Base-by-base conservation (phyloP, 1,284 basidiomycete genomes). In the Phellopilus nigrolimitatus region DNA sequence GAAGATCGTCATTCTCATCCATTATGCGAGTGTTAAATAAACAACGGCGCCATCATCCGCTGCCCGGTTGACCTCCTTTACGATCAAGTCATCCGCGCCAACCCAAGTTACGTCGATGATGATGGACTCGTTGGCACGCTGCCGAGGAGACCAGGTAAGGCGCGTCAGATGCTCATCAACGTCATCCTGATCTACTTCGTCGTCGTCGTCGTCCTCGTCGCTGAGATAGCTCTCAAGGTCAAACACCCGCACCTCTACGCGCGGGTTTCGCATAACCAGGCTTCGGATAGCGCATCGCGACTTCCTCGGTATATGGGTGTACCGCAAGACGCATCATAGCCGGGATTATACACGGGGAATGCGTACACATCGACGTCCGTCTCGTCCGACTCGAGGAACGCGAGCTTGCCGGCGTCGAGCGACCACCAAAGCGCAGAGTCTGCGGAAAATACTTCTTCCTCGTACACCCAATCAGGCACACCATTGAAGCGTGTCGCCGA, bases 381-480 rank as follows among this genome's bases (percentile, higher is more conserved):
- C 71, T 98, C 95, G 67, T 99, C 92, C 55, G 92, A 83, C 12
- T 80, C 72, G 36, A 98, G 79, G 70, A 86, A 99, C 0, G 93
- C 91, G 31, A 98, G 60, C 57, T 86, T 87, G 8, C 76, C 70
- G 0, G 87, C 85, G 59, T 89, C 81, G 0, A 94, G 94, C 24
- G 88, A 87, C 86, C 91, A 97, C 93, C 93, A 98, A 5, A 95
- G 72, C 0, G 93, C 85, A 46, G 68, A 83, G 60, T 93, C 82
- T 30, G 70, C 64, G 3, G 74, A 70, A 58, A 93, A 89, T 21
- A 98, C 80, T 65, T 97, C 94, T 66, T 97, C 94, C 66, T 97
- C 94, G 66, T 97, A 97, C 4, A 95, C 93, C 91, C 95, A 98
- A 66, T 97, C 93, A 0, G 93, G 91, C 0, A 97, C 87, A 4